Evolutionary conservation across 1,284 basidiomycete genomes (phyloP).

Genomic region (Phellinidium pouzarii): DNA sequence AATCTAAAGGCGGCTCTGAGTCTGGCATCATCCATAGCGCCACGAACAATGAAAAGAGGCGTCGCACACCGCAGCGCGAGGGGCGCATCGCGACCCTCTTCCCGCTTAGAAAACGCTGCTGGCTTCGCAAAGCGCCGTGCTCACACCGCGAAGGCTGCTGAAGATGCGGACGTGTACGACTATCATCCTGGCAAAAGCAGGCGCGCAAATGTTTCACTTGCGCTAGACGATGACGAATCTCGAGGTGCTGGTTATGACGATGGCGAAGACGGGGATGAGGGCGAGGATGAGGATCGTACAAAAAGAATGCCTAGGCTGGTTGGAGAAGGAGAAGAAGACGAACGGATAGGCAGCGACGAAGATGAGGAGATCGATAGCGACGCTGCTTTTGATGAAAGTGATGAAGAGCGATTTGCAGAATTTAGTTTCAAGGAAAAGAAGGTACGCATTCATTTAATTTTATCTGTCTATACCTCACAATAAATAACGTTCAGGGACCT

Average conservation of each 20-base stretch:
- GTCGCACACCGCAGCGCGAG: neutral
- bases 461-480: neutral
- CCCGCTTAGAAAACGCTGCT: slow-evolving; percentile 4
- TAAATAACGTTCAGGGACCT: neutral
- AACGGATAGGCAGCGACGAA: slow-evolving; percentile 51
- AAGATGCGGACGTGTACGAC: slow-evolving; percentile 22
- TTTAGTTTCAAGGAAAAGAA: slow-evolving; percentile 36
- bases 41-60: neutral
- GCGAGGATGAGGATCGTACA: slow-evolving; percentile 30
- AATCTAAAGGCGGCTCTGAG: neutral
- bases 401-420: slow-evolving; percentile 73
- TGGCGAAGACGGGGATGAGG: slow-evolving; percentile 31
- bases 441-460: neutral
- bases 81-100: neutral
- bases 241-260: slow-evolving; percentile 33
- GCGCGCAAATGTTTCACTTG: slow-evolving; percentile 39
- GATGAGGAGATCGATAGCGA: slow-evolving; percentile 80
- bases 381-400: slow-evolving; percentile 75
- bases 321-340: slow-evolving; percentile 52
- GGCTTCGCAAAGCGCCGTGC: slow-evolving; percentile 12
- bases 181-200: slow-evolving; percentile 20
- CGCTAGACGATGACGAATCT: slow-evolving; percentile 53
- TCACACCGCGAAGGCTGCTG: slow-evolving; percentile 10
- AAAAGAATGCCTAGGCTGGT: slow-evolving; percentile 45
- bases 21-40: slow-evolving; percentile 1